A percentile compares a stretch with the other conserved stretches of the same genome.
Evolutionary conservation across 108 stramenopile species (phyloP).

Genomic region (Skeletonema costatum): DNA sequence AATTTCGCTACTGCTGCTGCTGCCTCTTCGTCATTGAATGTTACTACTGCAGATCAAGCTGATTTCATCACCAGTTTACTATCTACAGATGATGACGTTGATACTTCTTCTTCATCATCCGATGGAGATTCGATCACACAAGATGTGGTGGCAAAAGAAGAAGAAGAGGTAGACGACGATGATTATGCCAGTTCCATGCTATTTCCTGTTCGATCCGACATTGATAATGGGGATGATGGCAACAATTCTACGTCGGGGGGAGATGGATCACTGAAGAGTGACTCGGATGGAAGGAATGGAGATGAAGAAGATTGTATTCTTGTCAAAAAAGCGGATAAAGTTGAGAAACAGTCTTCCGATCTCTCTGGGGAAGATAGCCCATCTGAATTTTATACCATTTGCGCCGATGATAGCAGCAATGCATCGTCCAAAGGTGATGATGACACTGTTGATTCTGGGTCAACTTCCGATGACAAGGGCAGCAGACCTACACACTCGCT

Average conservation of each 20-base stretch:
- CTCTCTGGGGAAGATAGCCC: too few relatives aligned
- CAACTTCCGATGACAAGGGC: not conserved
- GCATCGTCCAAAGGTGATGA: not conserved
- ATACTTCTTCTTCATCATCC: not conserved
- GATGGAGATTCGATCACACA: not conserved
- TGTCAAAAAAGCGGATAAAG: too few relatives aligned
- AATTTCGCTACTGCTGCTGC: not conserved
- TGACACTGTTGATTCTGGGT: not conserved
- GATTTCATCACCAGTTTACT: not conserved
- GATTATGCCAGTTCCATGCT: conserved; percentile 30
- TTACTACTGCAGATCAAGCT: not conserved
- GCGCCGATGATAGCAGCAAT: too few relatives aligned
- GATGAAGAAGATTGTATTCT: too few relatives aligned
- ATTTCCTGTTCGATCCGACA: not conserved
- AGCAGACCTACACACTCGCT: not conserved
- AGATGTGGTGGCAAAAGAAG: not conserved
- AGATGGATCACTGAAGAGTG: not conserved
- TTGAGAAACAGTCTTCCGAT: too few relatives aligned
- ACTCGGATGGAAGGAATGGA: too few relatives aligned
- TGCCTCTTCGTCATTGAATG: not conserved
- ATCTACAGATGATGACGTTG: too few relatives aligned
- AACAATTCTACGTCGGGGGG: not conserved
- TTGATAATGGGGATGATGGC: not conserved
- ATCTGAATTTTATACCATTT: too few relatives aligned
- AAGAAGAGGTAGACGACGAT: conserved; percentile 12